Base-by-base conservation (phyloP, 768 basidiomycete genomes). In the Boletus subparvulus region DNA sequence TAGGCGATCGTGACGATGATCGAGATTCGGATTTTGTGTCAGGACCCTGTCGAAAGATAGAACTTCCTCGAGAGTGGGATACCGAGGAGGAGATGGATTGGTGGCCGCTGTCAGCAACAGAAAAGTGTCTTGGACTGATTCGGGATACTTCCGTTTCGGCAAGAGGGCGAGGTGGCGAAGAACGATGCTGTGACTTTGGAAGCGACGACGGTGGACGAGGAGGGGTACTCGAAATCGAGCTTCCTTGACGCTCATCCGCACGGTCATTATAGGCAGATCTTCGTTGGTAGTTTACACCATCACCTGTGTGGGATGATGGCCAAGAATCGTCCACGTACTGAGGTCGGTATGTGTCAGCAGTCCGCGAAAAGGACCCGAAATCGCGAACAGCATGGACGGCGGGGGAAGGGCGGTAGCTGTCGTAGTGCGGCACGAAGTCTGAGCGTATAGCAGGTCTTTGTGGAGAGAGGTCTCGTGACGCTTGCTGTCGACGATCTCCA, bases 1-100 rank as follows among this genome's bases (percentile, higher is more conserved):
- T 56, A 51, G 85, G 85, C n/a, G 84, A 85, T 47, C 80, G 80
- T 58, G 83, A 84, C 37, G 73, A 71, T 40, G 81, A 80, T 61
- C 80, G 75, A 49, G 78, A 77, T 64, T 72, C 72, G 48, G 67
- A 56, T 47, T 69, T 74, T 61, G 75, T 73, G 51, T 64, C 66
- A 45, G 66, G 65, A 41, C 63, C 68, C 42, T 72, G 72, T 43
- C 60, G 65, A 55, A 66, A 67, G 19, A 70, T 51, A 36, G 74
- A 70, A 45, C 70, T 68, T 12, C 53, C 61, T 30, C 65, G 66
- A 56, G 70, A 72, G 43, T 52, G 62, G 30, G 66, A 61, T 16
- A 28, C 47, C 3, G 65, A 64, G 24, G 65, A 58, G 45, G 56
- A 54, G 54, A 58, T 52, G 33, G 65, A 60, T 32, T 48, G 69